Evolutionary conservation across 768 basidiomycete genomes (phyloP).

Genomic region (Epithele typhae): DNA sequence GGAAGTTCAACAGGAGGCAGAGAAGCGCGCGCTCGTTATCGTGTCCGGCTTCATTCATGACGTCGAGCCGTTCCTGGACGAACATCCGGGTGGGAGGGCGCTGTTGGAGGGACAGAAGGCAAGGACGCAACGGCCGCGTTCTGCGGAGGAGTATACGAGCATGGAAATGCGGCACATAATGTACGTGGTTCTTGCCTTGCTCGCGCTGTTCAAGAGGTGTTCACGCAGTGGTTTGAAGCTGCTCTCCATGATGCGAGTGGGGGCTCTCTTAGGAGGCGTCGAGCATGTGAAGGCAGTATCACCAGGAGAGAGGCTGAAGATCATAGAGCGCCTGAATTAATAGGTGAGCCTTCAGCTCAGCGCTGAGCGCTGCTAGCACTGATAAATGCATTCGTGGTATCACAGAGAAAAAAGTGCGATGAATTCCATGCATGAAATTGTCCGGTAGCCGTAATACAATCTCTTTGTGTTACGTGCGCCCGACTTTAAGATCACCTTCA

Average conservation of each 20-base stretch:
- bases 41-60: slow-evolving; percentile 89
- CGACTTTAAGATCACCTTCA: background rate
- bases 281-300: slow-evolving; percentile 48
- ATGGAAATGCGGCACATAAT: slow-evolving; percentile 81
- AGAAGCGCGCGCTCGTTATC: slow-evolving; percentile 61
- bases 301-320: slow-evolving; percentile 37
- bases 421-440: too few relatives aligned
- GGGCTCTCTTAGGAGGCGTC: slow-evolving; percentile 60
- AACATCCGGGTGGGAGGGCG: slow-evolving; percentile 74
- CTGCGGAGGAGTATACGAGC: slow-evolving; percentile 80
- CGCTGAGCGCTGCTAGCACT: too few relatives aligned
- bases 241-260: slow-evolving; percentile 75
- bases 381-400: too few relatives aligned
- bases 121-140: slow-evolving; percentile 83
- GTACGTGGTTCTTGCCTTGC: slow-evolving; percentile 32
- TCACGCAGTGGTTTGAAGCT: slow-evolving; percentile 32
- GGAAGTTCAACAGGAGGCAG: slow-evolving; percentile 63
- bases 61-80: slow-evolving; percentile 62
- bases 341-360: too few relatives aligned
- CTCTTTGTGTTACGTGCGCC: too few relatives aligned
- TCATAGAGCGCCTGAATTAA: slow-evolving; percentile 8
- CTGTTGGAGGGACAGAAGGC: slow-evolving; percentile 58
- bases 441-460: too few relatives aligned
- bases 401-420: too few relatives aligned
- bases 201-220: background rate